A percentile compares a stretch with the other conserved stretches of the same genome.
Evolutionary conservation across 768 basidiomycete species (phyloP).

Genomic region (Lentinula raphanica): DNA sequence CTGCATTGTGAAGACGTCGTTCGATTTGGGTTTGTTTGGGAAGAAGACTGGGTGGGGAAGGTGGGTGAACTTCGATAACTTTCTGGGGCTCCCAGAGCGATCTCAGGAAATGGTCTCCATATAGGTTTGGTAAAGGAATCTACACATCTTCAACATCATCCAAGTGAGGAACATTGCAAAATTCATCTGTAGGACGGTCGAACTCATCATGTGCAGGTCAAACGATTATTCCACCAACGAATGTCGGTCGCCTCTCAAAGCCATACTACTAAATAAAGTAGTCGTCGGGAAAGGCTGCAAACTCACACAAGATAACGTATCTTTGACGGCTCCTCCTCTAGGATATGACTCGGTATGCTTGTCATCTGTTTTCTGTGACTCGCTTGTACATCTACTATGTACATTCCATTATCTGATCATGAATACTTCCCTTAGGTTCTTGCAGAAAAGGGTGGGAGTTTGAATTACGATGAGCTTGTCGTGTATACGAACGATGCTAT

Average conservation of each 20-base stretch:
- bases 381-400: not conserved
- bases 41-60: constrained; percentile 74
- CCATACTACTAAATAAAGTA: constrained; percentile 71
- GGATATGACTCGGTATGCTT: constrained; percentile 67
- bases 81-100: too few relatives aligned
- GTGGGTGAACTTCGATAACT: too few relatives aligned
- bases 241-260: constrained; percentile 49
- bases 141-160: constrained; percentile 79
- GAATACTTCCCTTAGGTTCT: constrained; percentile 40
- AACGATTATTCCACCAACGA: constrained; percentile 66
- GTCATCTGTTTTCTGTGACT: too few relatives aligned
- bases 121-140: constrained; percentile 64
- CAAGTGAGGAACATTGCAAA: constrained; percentile 35
- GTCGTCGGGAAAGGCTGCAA: constrained; percentile 68
- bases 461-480: constrained; percentile 70
- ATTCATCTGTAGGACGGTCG: not conserved
- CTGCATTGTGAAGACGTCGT: constrained; percentile 59
- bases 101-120: too few relatives aligned
- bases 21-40: constrained; percentile 56
- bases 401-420: not conserved
- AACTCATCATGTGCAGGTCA: constrained; percentile 31
- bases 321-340: constrained; percentile 50
- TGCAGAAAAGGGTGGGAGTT: constrained; percentile 58
- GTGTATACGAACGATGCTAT: constrained; percentile 71
- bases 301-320: constrained; percentile 51